Conservation (phyloP, 164 flowering plant species). For the Chimonanthus salicifolius region DNA sequence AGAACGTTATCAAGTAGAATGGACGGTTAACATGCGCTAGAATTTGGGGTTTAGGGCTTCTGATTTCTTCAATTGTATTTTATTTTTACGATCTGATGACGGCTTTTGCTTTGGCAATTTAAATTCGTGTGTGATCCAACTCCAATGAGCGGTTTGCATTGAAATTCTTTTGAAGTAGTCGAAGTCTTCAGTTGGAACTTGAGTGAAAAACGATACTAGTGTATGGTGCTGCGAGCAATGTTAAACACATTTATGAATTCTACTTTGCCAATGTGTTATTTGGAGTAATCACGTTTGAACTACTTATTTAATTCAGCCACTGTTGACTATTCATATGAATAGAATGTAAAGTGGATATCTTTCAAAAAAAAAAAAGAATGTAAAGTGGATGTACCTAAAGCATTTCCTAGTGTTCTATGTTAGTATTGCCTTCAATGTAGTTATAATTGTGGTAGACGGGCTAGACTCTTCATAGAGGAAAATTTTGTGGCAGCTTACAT, state of each 20-base stretch:
- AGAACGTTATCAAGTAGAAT: neutral
- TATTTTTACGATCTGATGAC: neutral
- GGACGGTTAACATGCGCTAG: too few species aligned
- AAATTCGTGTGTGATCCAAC: neutral
- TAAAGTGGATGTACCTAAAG: neutral
- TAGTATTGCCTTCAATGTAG: neutral
- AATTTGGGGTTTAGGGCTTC: neutral
- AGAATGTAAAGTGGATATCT: neutral
- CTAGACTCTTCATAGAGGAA: neutral
- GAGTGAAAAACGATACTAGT: slow-evolving; percentile 38
- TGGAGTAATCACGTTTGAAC: too few species aligned
- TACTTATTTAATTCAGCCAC: too few species aligned
- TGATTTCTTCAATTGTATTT: slow-evolving; percentile 3
- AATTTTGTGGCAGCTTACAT: too few species aligned
- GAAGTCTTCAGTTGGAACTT: slow-evolving; percentile 41
- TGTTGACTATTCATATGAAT: too few species aligned
- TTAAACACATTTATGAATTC: too few species aligned
- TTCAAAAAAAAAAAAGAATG: too few species aligned
- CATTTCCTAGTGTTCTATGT: neutral
- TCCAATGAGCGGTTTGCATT: neutral
- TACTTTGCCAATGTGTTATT: too few species aligned
- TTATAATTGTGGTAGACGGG: neutral
- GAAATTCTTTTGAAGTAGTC: slow-evolving; percentile 21
- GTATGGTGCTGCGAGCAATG: neutral
- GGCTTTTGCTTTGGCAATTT: neutral